phyloP scores from a whole-genome alignment of 2,329 filamentous ascomycete species.

The Fusarium sp. region DNA sequence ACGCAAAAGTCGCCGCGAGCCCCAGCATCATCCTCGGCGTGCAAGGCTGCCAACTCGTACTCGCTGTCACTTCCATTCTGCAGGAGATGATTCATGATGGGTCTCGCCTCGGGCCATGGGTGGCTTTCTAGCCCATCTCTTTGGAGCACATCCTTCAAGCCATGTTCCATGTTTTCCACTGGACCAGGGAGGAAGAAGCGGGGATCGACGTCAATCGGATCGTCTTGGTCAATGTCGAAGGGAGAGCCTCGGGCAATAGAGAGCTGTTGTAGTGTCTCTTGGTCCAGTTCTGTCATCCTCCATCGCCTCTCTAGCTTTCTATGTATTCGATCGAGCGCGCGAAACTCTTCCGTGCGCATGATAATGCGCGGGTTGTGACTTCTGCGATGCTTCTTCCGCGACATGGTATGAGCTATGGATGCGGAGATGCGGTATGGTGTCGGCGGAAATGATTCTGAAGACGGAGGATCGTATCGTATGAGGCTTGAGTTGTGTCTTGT shows the following conservation, averaged over 20 bases:
- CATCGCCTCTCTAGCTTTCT: neutral
- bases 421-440: neutral
- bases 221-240: conserved; percentile 26
- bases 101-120: neutral
- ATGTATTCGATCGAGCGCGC: neutral
- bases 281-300: neutral
- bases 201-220: conserved; percentile 22
- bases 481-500: too few relatives aligned
- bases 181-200: conserved; percentile 22
- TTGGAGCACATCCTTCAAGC: neutral
- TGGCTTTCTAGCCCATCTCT: neutral
- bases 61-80: neutral
- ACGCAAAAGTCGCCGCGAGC: neutral
- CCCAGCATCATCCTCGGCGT: neutral
- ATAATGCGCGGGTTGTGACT: neutral
- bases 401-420: neutral
- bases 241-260: conserved; percentile 3
- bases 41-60: neutral
- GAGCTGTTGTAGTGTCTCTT: neutral
- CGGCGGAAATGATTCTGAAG: neutral
- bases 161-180: neutral
- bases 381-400: neutral
- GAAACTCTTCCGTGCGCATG: neutral
- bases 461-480: neutral
- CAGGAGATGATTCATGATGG: neutral